Evolutionary conservation across 2,329 filamentous ascomycete genomes (phyloP).

Genomic region (Neofusicoccum umdonicola): DNA sequence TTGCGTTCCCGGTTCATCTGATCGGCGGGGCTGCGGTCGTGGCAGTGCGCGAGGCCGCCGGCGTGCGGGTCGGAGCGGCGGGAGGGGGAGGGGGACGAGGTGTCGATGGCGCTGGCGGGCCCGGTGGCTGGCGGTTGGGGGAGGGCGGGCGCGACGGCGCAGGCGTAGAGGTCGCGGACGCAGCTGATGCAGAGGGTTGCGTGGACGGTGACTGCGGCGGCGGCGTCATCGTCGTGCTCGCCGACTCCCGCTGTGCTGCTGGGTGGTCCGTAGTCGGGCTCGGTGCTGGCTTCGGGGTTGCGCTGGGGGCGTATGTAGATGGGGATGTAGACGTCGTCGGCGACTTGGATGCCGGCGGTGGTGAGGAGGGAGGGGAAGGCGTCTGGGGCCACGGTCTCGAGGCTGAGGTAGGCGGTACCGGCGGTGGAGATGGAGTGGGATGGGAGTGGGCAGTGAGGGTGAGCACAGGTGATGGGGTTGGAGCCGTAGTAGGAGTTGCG

Average conservation of each 20-base stretch:
- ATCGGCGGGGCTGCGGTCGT: too few relatives aligned
- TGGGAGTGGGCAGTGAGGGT: constrained; percentile 30
- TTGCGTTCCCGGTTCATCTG: too few relatives aligned
- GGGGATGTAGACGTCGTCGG: neutral
- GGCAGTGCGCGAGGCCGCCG: too few relatives aligned
- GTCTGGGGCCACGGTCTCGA: neutral
- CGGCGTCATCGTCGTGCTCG: neutral
- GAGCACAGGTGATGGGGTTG: constrained; percentile 49
- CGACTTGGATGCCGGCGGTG: neutral
- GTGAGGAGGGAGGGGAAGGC: neutral
- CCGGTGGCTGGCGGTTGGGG: neutral
- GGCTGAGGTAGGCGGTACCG: constrained; percentile 64
- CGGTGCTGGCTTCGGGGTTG: neutral
- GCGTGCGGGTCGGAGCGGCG: too few relatives aligned
- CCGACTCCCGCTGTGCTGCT: neutral
- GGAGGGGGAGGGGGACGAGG: too few relatives aligned
- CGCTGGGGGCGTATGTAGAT: neutral
- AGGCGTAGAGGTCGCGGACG: neutral
- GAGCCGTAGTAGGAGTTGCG: constrained; percentile 30
- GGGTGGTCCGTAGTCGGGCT: neutral
- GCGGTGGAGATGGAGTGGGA: constrained; percentile 50
- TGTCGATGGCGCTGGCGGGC: neutral
- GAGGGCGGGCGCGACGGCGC: neutral
- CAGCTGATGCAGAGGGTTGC: constrained; percentile 2
- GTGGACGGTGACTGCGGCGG: neutral